Evolutionary conservation across 768 basidiomycete species (phyloP), one percentile per base, ranked within the genome.

Genomic region (Trametes elegans): DNA sequence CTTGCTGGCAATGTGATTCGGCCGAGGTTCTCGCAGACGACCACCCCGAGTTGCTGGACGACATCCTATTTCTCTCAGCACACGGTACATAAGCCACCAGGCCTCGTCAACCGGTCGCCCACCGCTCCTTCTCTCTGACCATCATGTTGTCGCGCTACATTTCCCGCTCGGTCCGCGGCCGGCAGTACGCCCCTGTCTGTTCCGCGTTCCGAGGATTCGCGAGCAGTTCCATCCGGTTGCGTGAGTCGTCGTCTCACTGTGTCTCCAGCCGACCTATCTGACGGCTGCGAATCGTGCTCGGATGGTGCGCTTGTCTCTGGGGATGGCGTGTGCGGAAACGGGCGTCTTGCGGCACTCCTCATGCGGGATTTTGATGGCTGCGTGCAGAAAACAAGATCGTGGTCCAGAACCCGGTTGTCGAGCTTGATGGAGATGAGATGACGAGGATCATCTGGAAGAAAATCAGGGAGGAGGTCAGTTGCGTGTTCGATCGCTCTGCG

Each of bases 361-460:
- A 24, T 49, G 57, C 13, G 47, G 52, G 48, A 42, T 48, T 27
- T 26, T 49, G 57, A 46, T 48, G 49, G 34, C 14, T 16, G 28
- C 16, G 24, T 23, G 53, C 55, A 69, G 68, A 67, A 49, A 42
- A 60, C 50, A 90, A 88, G 70, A 95, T 97, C 65, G 79, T 78
- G 26, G 93, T 94, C 45, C 75, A 81, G 67, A 93, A 94, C 66
- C 93, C 93, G 6, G 82, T 97, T 41, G 93, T 97, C 43, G 94
- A 97, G 74, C 82, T 98, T 48, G 94, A 98, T 70, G 94, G 94
- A 42, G 95, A 97, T 73, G 96, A 99, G 75, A 98, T 98, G 96
- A 99, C 96, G 29, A 80, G 96, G 62, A 97, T 99, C 66, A 99
- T 98, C 70, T 98, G 92, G 93, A 94, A 93, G 83, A 93, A 93